phyloP scores from a whole-genome alignment of 257 asterid species.

The Craterostigma plantagineum region DNA sequence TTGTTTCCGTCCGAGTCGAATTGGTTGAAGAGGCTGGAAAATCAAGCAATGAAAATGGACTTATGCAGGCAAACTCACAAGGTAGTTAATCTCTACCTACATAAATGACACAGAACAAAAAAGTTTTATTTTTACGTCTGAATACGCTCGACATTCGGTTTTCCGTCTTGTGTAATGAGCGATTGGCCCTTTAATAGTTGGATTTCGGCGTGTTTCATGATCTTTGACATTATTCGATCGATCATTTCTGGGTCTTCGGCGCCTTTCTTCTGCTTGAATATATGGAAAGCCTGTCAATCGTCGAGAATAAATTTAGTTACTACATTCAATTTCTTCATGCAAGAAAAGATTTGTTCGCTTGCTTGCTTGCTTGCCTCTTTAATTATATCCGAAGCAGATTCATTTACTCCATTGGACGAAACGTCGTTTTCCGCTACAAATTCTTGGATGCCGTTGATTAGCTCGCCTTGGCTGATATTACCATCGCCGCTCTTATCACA shows the following conservation, averaged over 20 bases:
- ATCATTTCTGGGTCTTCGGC: slow-evolving; percentile 15
- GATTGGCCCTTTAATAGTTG: slow-evolving; percentile 18
- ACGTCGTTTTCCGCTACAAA: slow-evolving; percentile 24
- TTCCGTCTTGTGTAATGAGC: slow-evolving; percentile 27
- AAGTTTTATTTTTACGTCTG: slow-evolving; percentile 7
- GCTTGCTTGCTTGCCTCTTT: slow-evolving; percentile 19
- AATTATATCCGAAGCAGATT: slow-evolving; percentile 9
- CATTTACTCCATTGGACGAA: slow-evolving; percentile 4
- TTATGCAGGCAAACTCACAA: background rate
- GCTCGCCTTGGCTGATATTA: slow-evolving; percentile 20
- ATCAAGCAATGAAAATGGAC: background rate
- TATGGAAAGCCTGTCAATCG: slow-evolving; percentile 15
- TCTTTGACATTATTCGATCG: slow-evolving; percentile 24
- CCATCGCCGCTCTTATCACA: slow-evolving; percentile 15
- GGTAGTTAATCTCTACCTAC: background rate
- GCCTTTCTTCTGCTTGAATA: slow-evolving; percentile 19
- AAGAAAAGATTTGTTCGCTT: background rate
- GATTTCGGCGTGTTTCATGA: slow-evolving; percentile 27
- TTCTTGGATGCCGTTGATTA: slow-evolving; percentile 22
- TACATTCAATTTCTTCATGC: background rate
- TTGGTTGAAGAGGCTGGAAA: slow-evolving; percentile 26
- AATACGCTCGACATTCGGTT: slow-evolving; percentile 28
- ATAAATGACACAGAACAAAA: background rate
- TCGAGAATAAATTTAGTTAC: background rate
- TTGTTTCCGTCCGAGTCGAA: slow-evolving; percentile 15